Percentiles rank a stretch among this genome's conserved stretches.
Evolutionary conservation across 2,329 filamentous ascomycete species (phyloP).

Genomic region (Botrytis hyacinthi): DNA sequence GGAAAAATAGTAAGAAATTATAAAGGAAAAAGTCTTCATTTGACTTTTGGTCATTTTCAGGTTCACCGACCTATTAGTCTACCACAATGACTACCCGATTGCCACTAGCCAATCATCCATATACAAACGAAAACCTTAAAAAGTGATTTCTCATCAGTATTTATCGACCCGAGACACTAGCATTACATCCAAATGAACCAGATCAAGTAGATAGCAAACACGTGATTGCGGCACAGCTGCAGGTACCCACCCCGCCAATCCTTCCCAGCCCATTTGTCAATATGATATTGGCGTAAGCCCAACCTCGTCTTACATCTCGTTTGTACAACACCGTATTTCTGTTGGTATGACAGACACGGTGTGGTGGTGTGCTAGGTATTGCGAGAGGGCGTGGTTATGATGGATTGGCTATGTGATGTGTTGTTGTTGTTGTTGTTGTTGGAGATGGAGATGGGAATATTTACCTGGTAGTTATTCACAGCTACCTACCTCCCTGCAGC

Average conservation of each 20-base stretch:
- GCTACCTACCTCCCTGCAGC: background rate
- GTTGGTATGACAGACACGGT: background rate
- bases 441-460: background rate
- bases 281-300: background rate
- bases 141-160: background rate
- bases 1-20: background rate
- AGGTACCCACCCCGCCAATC: constrained; percentile 1
- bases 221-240: constrained; percentile 2
- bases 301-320: constrained; percentile 1
- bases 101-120: background rate
- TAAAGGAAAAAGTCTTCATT: background rate
- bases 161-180: background rate
- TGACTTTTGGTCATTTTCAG: background rate
- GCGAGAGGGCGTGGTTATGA: background rate
- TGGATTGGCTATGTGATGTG: background rate
- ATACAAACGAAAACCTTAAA: background rate
- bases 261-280: background rate
- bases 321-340: background rate
- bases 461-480: background rate
- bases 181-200: background rate
- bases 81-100: background rate
- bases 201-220: background rate
- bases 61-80: background rate
- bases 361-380: background rate
- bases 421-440: background rate